These are phyloP conservation scores for Apiospora aurea DNA, from an alignment of 2,329 filamentous ascomycete species.

Conservation along the genomic window DNA sequence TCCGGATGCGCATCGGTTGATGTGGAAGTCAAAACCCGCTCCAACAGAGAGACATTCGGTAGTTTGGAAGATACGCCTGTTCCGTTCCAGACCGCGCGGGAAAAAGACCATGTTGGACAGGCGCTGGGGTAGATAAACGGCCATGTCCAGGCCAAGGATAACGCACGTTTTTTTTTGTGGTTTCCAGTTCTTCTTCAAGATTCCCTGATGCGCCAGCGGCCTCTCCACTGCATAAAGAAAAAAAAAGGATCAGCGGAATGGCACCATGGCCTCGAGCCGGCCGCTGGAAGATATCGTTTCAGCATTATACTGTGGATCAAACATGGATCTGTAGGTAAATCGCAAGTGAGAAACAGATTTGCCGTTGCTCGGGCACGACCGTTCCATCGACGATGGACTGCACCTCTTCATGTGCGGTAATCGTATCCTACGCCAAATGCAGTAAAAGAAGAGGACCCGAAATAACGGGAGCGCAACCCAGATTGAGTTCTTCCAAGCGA, in stretches of 20 bases:
- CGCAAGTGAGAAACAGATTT: neutral
- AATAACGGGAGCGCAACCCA: neutral
- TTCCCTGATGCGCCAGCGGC: neutral
- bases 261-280: neutral
- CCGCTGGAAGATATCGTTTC: constrained; percentile 9
- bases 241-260: constrained; percentile 2
- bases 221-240: neutral
- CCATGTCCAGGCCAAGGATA: neutral
- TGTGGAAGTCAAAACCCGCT: neutral
- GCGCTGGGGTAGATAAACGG: constrained; percentile 6
- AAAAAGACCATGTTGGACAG: neutral
- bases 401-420: neutral
- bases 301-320: constrained; percentile 7
- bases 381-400: neutral
- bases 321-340: neutral
- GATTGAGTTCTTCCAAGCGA: neutral
- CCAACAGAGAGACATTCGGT: neutral
- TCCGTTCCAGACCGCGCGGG: constrained; percentile 5
- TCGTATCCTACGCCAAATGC: neutral
- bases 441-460: neutral
- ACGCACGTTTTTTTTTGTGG: neutral
- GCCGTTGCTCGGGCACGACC: neutral
- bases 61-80: neutral
- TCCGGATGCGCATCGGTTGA: neutral
- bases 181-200: constrained; percentile 3